Base-by-base conservation (phyloP, 2,329 filamentous ascomycete species). In the Trichoderma arundinaceum region DNA sequence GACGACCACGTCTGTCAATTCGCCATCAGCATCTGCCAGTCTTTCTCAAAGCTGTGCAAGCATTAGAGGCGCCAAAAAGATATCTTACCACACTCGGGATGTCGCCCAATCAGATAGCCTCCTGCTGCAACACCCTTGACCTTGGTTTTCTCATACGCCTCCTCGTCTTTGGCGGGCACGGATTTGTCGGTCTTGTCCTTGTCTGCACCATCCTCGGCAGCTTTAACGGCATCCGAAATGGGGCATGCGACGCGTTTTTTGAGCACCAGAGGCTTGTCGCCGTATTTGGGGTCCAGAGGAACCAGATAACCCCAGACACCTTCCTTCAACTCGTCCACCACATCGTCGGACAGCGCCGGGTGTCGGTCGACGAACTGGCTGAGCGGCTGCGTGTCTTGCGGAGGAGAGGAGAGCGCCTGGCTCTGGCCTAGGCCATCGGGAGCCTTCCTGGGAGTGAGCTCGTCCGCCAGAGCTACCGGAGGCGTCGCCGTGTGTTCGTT, bases 241-340 rank as follows among this genome's bases (percentile, higher is more conserved):
- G 90, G 87, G 74, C 93, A 97, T 41, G 86, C 84, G 66, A 84
- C 85, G 64, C 94, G 86, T 73, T 88, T 92, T 77, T 86, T 90
- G 76, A 99, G 77, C 7, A 96, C 91, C 22, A 87, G 73, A 52
- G 78, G 96, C 78, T 76, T 90, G 79, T 78, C 88, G 48, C 77
- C 89, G 62, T 90, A 88, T 69, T 86, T 86, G 60, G 86, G 84
- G 73, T 94, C 89, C 28, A 97, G 80, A 1, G 94, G 92, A 62
- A 97, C 87, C 5, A 99, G 82, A 73, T 98, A 99, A 12, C 96
- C 96, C 95, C 95, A 99, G 1, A 98, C 92, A 8, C 92, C 92
- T 75, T 96, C 91, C 52, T 86, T 84, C 68, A 82, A 87, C 78
- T 97, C 93, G 74, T 97, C 91, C 68, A 94, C 87, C 4, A 96